Evolutionary conservation across 192 early-diverging fungal genomes (phyloP), one percentile per base, ranked within the genome.

Genomic region (Diversispora eburnea): DNA sequence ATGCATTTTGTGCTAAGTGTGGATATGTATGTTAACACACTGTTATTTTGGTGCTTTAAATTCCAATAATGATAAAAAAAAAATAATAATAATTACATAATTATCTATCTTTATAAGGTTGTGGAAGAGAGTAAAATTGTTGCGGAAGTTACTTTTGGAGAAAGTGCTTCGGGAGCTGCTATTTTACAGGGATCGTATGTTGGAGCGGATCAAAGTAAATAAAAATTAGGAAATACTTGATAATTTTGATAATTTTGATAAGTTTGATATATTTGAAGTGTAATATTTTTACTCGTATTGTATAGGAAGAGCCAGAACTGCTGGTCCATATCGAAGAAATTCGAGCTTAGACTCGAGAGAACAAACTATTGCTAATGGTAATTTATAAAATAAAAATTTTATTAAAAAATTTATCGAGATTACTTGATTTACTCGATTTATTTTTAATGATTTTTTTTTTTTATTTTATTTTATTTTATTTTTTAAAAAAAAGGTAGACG

Each of bases 71-170:
- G 9, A 25, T 33, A 64, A 41, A 19, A 51, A 46, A 15, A 45
- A 33, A 33, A 33, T 0, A 33, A 33, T 0, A 33, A 33, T 33
- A 33, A 33, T 33, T 33, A 33, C 25, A 12, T 67, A 39, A 51
- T 75, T 33, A 19, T 33, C 15, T 4, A n/a, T 4, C 25, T 47
- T 47, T 55, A 17, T 49, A n/a, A 95, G 87, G 95, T 98, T 22
- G 70, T 94, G 61, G 95, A 97, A 82, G 93, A 98, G 76, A 95
- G 95, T 79, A 87, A 86, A 48, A 96, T 98, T 62, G 92, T 98
- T 17, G 79, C 93, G 0, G 97, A 98, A 83, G 89, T 97, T 45
- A 88, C 91, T 7, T 98, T 98, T 80, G 87, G 84, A 39, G 97
- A 98, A 80, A 85, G 86, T 8, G 76, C 92, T 33, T 90, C 88